Base-by-base conservation (phyloP, 306 rosid genomes). In the Herpetospermum pedunculosum region DNA sequence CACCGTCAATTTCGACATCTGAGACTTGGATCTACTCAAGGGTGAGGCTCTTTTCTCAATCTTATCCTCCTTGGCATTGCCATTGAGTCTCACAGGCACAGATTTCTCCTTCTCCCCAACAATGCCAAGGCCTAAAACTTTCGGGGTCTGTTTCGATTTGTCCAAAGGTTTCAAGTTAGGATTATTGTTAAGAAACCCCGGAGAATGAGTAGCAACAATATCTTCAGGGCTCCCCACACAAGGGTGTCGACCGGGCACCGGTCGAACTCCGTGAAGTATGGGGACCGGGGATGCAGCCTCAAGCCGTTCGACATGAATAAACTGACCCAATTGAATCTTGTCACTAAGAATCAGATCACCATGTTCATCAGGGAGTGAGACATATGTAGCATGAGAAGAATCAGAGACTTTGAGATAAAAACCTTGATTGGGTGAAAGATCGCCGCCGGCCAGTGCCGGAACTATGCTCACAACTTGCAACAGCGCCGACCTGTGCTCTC, bases 291-390 rank as follows among this genome's bases (percentile, higher is more conserved):
- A 91, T 35, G 96, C 92, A 8, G 97, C 83, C 48, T 87, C 96
- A 8, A 95, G 88, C 75, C 97, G 89, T 53, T 95, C 99, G 32
- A 89, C 92, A 60, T 91, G 93, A 63, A 95, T 83, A 47, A 84
- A 95, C 92, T 95, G 99, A 62, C 99, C 99, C 67, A 95, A 71
- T 37, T 95, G 99, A 74, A 95, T 95, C 85, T 95, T 95, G 72
- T 95, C 99, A 79, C 97, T 95, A 40, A 88, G 96, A 84, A 95
- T 95, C 57, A 95, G 88, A 84, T 95, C 99, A 80, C 90, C 97
- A 44, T 95, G 92, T 52, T 88, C 96, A 78, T 91, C 96, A 63
- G 96, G 97, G 14, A 95, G 84, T 72, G 99, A 95, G 3, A 91
- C 97, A 62, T 91, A 95, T 26, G 99, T 91, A 57, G 99, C 97